Base-by-base conservation (phyloP, 352 stramenopile genomes). In the Blastocystis sp. region DNA sequence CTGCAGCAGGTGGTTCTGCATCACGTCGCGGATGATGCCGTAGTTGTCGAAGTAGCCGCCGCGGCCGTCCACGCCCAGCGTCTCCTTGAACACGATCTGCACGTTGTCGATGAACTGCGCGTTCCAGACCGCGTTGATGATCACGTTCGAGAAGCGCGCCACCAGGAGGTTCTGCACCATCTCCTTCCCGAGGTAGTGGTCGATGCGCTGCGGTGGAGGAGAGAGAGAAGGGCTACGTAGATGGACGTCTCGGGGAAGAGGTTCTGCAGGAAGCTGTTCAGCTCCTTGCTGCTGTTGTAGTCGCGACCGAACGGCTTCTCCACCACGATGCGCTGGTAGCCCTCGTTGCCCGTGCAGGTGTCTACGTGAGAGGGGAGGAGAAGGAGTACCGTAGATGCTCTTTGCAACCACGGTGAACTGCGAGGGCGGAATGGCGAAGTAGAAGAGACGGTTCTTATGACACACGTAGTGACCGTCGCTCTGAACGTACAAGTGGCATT, bases 221-320 rank as follows among this genome's bases (percentile, higher is more conserved):
- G 29, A 42, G n/a, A 87, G 92, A 56, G 11, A 57, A 61, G 18
- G 27, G 0, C 18, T 38, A 78, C 67, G 18, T 84, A 84, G 42
- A 90, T 88, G n/a, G 89, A 59, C n/a, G 90, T 87, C 40, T 96
- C 92, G 8, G 88, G 72, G 87, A 96, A 95, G 64, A 97, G 89
- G 67, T 90, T 88, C 1, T 90, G 88, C 87, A 98, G 92, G 64
- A 94, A 91, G 57, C 88, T 63, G 56, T 94, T 92, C 11, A 98
- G 90, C 84, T 96, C 90, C 86, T 94, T 90, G 87, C 95, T 97
- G 42, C 90, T 95, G 77, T 92, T 89, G 54, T 95, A 90, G 88
- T 99, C 96, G 63, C 94, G 91, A 63, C 96, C 96, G 88, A 99
- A 98, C 0, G 96, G 95, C 88, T 98, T 98, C 89, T 98, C 95